phyloP scores from a whole-genome alignment of 331 rosid genomes.

The Arachis monticola region DNA sequence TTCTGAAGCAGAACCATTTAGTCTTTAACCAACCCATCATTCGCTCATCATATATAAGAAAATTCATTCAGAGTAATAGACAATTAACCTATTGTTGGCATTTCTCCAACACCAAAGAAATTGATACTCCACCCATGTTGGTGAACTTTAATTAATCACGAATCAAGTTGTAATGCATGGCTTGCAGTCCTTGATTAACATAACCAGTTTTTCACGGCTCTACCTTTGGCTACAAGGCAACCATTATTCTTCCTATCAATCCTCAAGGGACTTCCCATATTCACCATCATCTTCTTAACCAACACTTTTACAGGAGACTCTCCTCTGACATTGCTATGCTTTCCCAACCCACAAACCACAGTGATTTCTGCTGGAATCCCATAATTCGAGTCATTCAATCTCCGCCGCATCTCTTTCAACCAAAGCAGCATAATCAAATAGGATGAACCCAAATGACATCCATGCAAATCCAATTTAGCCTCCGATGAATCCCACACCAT shows the following conservation, averaged over 20 bases:
- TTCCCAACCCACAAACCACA: conserved; percentile 75
- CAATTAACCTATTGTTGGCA: background rate
- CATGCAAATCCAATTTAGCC: conserved; percentile 81
- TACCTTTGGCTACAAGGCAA: conserved; percentile 82
- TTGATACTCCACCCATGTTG: too few species aligned
- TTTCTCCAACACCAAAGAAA: background rate
- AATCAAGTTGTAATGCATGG: background rate
- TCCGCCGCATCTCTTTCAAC: conserved; percentile 65
- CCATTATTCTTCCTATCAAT: conserved; percentile 73
- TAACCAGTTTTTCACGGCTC: conserved; percentile 65
- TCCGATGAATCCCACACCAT: conserved; percentile 67
- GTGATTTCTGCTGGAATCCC: conserved; percentile 55
- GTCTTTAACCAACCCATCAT: too few species aligned
- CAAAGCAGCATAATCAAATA: conserved; percentile 73
- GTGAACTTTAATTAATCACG: background rate
- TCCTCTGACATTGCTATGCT: conserved; percentile 79
- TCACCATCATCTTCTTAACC: conserved; percentile 67
- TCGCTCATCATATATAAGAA: too few species aligned
- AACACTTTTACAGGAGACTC: conserved; percentile 66
- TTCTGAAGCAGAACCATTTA: too few species aligned
- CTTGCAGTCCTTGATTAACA: conserved; percentile 34
- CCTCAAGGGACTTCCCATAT: conserved; percentile 63
- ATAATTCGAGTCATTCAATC: conserved; percentile 42
- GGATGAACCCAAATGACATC: conserved; percentile 72
- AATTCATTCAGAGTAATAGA: background rate